Percentiles rank a stretch among this genome's conserved stretches.
These are phyloP conservation scores for Crepidotus variabilis DNA, from an alignment of 768 basidiomycete species.

Conservation along the genomic window DNA sequence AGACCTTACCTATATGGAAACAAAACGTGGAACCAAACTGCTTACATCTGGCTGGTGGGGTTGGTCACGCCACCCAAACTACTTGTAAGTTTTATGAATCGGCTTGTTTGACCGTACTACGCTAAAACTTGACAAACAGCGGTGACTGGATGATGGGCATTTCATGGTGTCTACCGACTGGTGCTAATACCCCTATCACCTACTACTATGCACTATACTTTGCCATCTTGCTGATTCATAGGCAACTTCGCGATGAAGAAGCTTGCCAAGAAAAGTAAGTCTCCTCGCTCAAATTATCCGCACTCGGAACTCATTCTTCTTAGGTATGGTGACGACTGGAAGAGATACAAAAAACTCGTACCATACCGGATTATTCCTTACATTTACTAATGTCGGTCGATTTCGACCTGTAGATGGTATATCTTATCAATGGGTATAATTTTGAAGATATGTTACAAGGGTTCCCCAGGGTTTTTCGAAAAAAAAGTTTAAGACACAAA, in stretches of 20 bases:
- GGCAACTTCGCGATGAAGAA: constrained; percentile 90
- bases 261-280: constrained; percentile 83
- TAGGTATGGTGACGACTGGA: constrained; percentile 95
- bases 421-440: neutral
- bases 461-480: too few species aligned
- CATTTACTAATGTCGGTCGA: constrained; percentile 45
- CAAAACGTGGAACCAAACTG: constrained; percentile 83
- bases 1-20: constrained; percentile 80
- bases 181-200: constrained; percentile 88
- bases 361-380: constrained; percentile 86
- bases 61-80: constrained; percentile 87
- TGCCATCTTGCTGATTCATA: constrained; percentile 81
- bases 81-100: too few species aligned
- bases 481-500: too few species aligned
- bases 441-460: neutral
- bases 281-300: neutral
- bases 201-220: constrained; percentile 96
- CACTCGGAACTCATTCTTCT: neutral
- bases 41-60: constrained; percentile 99
- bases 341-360: constrained; percentile 82
- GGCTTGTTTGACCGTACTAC: neutral
- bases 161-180: constrained; percentile 92
- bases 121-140: constrained; percentile 29
- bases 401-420: neutral
- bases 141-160: constrained; percentile 87